Evolutionary conservation across 148 eudicot species (phyloP), one percentile per base, ranked within the genome.

Genomic region (Diospyros lotus): DNA sequence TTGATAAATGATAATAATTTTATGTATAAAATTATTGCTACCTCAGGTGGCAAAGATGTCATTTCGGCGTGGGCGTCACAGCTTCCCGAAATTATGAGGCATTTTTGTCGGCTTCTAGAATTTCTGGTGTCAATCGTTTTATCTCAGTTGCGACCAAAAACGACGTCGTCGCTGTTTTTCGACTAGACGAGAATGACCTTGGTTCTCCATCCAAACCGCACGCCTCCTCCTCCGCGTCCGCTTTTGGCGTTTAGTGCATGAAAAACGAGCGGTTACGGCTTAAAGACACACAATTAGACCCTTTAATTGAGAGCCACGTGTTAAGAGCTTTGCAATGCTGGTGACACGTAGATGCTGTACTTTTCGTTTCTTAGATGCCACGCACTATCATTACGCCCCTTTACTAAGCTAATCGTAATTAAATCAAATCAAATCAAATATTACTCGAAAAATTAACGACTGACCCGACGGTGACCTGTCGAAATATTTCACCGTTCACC

Each of bases 201-300:
- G 41, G 1, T 9, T 60, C 10, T 18, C 10, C 18, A 60, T 9
- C 41, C 10, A 60, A 60, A 55, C 12, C 2, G 12, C 59, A 55
- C 8, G 12, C 59, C 59, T 6, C 39, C 42, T 4, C 45, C 54
- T 40, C n/a, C 18, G 11, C 12, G 70, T 51, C 9, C 2, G 40
- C 5, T 54, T 54, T 69, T 69, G 73, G 73, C 60, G 73, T n/a
- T 41, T 13, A 54, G 58, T 76, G 79, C 79, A 76, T 76, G 79
- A n/a, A 62, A 76, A 5, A 52, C 53, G 42, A 60, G 68, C 61
- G 18, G 59, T 69, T 76, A 76, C 68, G 74, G 48, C 69, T 76
- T 69, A 76, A 69, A 76, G 17, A 60, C 61, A 4, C 17, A 61
- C 4, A 64, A 52, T 69, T 76, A 76, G 43, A 0, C 48, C 15